Base-by-base conservation (phyloP, 495 filamentous ascomycete species). In the Talaromyces proteolyticus region DNA sequence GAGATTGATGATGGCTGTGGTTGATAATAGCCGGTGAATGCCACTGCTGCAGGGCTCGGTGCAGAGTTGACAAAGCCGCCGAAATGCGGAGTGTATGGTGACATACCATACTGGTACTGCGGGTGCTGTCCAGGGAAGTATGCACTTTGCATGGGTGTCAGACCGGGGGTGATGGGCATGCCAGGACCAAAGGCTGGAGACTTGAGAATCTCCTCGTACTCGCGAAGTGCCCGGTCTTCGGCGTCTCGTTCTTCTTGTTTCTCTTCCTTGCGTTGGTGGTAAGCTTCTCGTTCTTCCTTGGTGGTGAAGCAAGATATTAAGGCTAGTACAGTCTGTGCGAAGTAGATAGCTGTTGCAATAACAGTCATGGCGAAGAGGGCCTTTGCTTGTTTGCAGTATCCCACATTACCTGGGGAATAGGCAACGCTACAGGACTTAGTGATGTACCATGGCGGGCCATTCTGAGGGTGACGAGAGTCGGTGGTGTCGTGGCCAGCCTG, bases 401-500 rank as follows among this genome's bases (percentile, higher is more conserved):
- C 72, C n/a, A 80, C 67, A 42, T 82, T 77, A 10, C 61, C 65
- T 36, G 67, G 65, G 6, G 74, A 62, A 18, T 62, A 65, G 0
- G 87, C 86, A 11, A 90, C 77, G 40, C 61, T 75, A 65, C 91
- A 96, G 53, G 74, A 77, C 60, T 88, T 87, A 34, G 81, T 79
- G 56, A 96, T 81, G 58, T 94, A 95, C 91, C 91, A 96, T 11
- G 82, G 79, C 3, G 88, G 70, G 1, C 83, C 79, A 6, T 73
- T 70, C 53, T 88, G 84, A 6, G 79, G 82, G 52, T 86, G 81
- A 3, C 73, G 57, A 6, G 85, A 77, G 62, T 96, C 90, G 37
- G 81, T 85, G 62, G 78, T 86, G 61, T 96, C 91, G 26, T 85
- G 80, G 10, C 87, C 87, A 25, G 86, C 83, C 61, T 96, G 91